Evolutionary conservation across 768 basidiomycete species (phyloP), one percentile per base, ranked within the genome.

Genomic region (Inosperma sp.): DNA sequence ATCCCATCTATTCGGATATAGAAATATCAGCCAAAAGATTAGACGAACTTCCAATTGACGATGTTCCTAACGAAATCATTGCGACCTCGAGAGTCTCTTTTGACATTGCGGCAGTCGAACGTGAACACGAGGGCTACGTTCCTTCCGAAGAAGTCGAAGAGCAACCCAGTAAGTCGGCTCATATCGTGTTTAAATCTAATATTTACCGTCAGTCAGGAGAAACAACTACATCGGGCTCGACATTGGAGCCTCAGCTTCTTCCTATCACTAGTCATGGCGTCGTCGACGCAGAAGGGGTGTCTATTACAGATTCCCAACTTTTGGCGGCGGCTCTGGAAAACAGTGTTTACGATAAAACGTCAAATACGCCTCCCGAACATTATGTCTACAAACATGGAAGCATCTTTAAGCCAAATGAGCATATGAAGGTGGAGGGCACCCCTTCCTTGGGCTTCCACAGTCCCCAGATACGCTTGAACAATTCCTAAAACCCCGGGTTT

Each of bases 121-220:
- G 42, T 12, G 73, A 75, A 55, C 49, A 59, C 9, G 65, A 39
- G 8, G 52, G 54, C 4, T 73, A 74, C 49, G 59, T 71, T 0
- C 68, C 62, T 3, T 14, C 22, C 10, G 23, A 48, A 33, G 46
- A 5, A 19, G 1, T 14, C 23, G 52, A 53, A 13, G 56, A 46
- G 2, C 51, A 21, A 17, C 43, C 52, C 3, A 52, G 51, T 50
- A 22, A 49, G 25, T 13, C 46, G 41, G 17, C 45, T 40, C 49
- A 25, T 49, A 52, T 23, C 26, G 47, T 10, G 31, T 41, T 3
- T 30, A 40, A 0, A 27, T 40, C 4, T 43, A 48, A 6, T 26
- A 49, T 25, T 31, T 31, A 31, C n/a, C 30, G 44, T 27, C 22
- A n/a, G n/a, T 49, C 34, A 9, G 39, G 45, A 48, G 29, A 33